These are phyloP conservation scores for Zygnema circumcarinatum DNA, from an alignment of 139 green algal genomes.

Conservation along the genomic window DNA sequence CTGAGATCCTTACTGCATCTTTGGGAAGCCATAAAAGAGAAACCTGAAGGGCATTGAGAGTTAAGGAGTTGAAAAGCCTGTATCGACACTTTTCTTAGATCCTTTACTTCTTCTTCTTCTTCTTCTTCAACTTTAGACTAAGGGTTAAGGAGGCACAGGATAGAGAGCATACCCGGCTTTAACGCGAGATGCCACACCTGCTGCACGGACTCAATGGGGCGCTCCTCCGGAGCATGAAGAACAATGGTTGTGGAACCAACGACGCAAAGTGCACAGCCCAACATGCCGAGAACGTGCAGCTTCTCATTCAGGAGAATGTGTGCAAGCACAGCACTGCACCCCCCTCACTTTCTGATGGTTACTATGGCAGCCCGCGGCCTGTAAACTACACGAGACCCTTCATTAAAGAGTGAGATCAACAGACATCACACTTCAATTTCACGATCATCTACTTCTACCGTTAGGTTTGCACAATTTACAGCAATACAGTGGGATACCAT, in stretches of 20 bases:
- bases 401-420: too few relatives aligned
- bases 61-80: not conserved
- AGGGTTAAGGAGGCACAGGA: not conserved
- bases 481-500: too few relatives aligned
- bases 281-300: constrained; percentile 91
- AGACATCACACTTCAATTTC: too few relatives aligned
- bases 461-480: too few relatives aligned
- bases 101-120: too few relatives aligned
- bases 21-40: too few relatives aligned
- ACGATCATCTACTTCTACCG: too few relatives aligned
- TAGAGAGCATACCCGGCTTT: constrained; percentile 68
- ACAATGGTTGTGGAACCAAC: constrained; percentile 87
- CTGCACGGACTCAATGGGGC: constrained; percentile 73
- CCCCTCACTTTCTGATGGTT: constrained; percentile 23
- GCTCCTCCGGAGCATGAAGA: constrained; percentile 89
- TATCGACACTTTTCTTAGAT: too few relatives aligned
- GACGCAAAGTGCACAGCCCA: constrained; percentile 93
- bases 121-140: too few relatives aligned
- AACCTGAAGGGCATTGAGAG: not conserved
- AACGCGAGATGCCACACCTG: constrained; percentile 85
- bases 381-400: too few relatives aligned
- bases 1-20: too few relatives aligned
- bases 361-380: too few relatives aligned
- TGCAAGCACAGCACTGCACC: constrained; percentile 84
- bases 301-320: constrained; percentile 89